Evolutionary conservation across 1,284 basidiomycete genomes (phyloP).

Genomic region (Naganishia liquefaciens): DNA sequence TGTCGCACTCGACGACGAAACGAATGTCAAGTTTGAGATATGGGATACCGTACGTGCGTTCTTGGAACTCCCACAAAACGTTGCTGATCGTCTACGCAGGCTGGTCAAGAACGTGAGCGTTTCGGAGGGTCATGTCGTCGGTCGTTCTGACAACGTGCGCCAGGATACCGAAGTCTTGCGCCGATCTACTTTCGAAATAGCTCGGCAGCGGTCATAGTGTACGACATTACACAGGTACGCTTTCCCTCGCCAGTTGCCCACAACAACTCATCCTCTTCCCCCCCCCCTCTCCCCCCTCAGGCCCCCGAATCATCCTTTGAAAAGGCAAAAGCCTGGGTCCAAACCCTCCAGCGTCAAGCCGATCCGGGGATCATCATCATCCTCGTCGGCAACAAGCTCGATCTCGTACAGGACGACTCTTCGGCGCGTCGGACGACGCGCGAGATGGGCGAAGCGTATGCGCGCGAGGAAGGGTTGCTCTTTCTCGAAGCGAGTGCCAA

Average conservation of each 20-base stretch:
- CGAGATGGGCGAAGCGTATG: constrained; percentile 88
- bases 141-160: not conserved
- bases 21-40: constrained; percentile 95
- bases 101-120: constrained; percentile 53
- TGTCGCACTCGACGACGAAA: constrained; percentile 82
- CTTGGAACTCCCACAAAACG: not conserved
- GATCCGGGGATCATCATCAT: constrained; percentile 95
- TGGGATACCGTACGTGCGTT: constrained; percentile 64
- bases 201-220: constrained; percentile 96
- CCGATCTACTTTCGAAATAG: constrained; percentile 99
- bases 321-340: constrained; percentile 95
- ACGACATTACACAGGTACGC: constrained; percentile 80
- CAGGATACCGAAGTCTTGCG: constrained; percentile 59
- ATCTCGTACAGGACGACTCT: constrained; percentile 30
- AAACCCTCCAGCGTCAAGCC: constrained; percentile 93
- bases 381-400: constrained; percentile 85
- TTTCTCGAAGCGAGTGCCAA: constrained; percentile 97
- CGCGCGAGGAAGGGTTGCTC: constrained; percentile 90
- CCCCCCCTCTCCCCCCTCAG: not conserved
- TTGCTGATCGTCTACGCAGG: constrained; percentile 38
- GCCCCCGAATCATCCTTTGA: constrained; percentile 66
- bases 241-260: not conserved
- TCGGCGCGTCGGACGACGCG: constrained; percentile 63
- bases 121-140: not conserved
- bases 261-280: not conserved